Evolutionary conservation across 2,329 filamentous ascomycete genomes (phyloP), one percentile per base, ranked within the genome.

Genomic region (Aspergillus phoenicis): DNA sequence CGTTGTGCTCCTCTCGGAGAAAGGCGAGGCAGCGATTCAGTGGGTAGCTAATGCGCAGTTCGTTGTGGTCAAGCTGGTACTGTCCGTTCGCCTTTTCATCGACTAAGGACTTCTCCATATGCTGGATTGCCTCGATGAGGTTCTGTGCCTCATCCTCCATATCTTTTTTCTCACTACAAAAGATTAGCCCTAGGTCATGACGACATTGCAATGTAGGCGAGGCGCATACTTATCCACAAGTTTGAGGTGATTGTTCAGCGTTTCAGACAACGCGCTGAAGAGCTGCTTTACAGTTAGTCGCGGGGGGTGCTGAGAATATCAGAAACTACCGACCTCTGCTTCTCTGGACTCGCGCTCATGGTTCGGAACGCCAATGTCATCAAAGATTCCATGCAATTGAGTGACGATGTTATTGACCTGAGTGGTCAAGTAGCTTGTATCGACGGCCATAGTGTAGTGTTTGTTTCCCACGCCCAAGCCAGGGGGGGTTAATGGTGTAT

Each of bases 361-460:
- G 72, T 82, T 87, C 28, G 94, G 87, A n/a, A 99, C 91, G 61
- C 95, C 95, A 72, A 99, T 99, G 75, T 99, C 94, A 77, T 99
- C 95, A 73, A 97, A 99, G 60, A 98, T 86, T 66, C 90, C 91
- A 79, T 98, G 94, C 63, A 99, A 85, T 79, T 97, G 93, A 77
- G 87, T 87, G 75, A 98, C 93, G 74, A 97, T 97, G 71, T 87
- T 92, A 68, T 92, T 95, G 80, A 99, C 91, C 86, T 98, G 95
- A 77, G 96, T 92, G 70, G 92, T 91, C 74, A 98, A 84, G 78
- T 96, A 96, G 76, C 91, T 91, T 61, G 93, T 92, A 80, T 97
- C 93, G 88, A 97, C 96, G 57, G 75, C 73, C 77, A 79, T 80
- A 39, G 53, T 62, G 62, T 56, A 13, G 30, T 47, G 13, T 8